Evolutionary conservation across 768 basidiomycete species (phyloP).

Genomic region (Trametes meyenii): DNA sequence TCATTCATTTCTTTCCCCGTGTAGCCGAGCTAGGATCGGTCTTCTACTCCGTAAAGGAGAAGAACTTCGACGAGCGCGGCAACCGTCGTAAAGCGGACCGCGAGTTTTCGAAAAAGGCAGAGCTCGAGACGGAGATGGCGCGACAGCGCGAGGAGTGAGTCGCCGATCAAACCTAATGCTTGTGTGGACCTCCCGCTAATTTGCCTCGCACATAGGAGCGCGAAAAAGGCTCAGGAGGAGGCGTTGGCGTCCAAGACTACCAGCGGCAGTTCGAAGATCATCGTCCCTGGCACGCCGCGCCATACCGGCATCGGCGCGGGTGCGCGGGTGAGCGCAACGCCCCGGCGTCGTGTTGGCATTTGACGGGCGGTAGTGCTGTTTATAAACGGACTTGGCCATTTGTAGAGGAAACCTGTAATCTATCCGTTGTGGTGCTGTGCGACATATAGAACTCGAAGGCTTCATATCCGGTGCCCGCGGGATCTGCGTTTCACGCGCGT

Average conservation of each 20-base stretch:
- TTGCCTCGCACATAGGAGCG: constrained; percentile 45
- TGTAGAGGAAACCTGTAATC: constrained; percentile 7
- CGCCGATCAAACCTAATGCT: background rate
- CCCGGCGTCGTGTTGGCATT: constrained; percentile 71
- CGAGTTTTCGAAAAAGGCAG: constrained; percentile 90
- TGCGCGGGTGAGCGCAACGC: constrained; percentile 69
- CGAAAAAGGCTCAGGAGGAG: constrained; percentile 65
- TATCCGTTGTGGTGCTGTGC: background rate
- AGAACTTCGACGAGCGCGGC: constrained; percentile 92
- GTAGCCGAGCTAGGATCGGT: constrained; percentile 92
- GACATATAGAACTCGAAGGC: background rate
- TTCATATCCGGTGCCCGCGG: background rate
- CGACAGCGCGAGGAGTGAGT: constrained; percentile 73
- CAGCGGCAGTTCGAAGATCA: constrained; percentile 63
- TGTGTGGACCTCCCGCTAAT: background rate
- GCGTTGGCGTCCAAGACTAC: constrained; percentile 57
- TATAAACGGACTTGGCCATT: background rate
- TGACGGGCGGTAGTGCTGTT: background rate
- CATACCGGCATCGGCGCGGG: constrained; percentile 69
- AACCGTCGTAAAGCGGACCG: constrained; percentile 76
- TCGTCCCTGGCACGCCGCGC: constrained; percentile 80
- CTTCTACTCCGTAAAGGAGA: constrained; percentile 97
- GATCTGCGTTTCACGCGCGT: background rate
- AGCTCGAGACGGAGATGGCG: constrained; percentile 91
- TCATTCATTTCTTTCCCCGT: constrained; percentile 16